phyloP scores from a whole-genome alignment of 1,139 yeast genomes.

The Yamadazyma triangularis region DNA sequence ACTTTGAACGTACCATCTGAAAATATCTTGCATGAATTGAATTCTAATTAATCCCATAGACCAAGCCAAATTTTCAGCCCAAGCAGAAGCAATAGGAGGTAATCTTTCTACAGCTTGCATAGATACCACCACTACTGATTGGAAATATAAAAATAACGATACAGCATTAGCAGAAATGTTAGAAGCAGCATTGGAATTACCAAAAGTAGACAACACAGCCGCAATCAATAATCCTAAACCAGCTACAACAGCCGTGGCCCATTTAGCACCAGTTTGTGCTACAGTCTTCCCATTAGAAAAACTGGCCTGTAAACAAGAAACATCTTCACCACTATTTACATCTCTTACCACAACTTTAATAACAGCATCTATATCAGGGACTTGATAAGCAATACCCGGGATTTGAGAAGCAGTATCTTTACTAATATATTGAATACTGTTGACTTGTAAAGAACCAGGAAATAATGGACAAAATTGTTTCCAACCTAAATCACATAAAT shows the following conservation, averaged over 20 bases:
- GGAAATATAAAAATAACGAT: slow-evolving; percentile 70
- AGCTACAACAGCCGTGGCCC: slow-evolving; percentile 81
- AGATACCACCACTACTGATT: slow-evolving; percentile 66
- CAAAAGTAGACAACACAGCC: slow-evolving; percentile 65
- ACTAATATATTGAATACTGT: slow-evolving; percentile 57
- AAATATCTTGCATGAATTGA: slow-evolving; percentile 67
- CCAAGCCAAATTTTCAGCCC: slow-evolving; percentile 84
- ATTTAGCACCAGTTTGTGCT: slow-evolving; percentile 69
- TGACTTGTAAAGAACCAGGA: slow-evolving; percentile 67
- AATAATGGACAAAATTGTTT: slow-evolving; percentile 76
- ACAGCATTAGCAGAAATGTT: slow-evolving; percentile 74
- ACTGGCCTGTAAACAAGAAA: slow-evolving; percentile 68
- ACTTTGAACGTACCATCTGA: slow-evolving; percentile 76
- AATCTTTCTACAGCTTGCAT: slow-evolving; percentile 71
- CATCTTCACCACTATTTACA: slow-evolving; percentile 29
- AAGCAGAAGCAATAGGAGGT: slow-evolving; percentile 76
- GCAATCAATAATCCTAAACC: slow-evolving; percentile 72
- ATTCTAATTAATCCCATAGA: slow-evolving; percentile 76
- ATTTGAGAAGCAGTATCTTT: slow-evolving; percentile 42
- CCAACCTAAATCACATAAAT: slow-evolving; percentile 62
- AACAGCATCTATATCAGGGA: slow-evolving; percentile 77
- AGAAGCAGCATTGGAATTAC: slow-evolving; percentile 76
- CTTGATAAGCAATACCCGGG: slow-evolving; percentile 69
- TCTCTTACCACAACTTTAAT: slow-evolving; percentile 49
- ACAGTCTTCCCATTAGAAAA: slow-evolving; percentile 74